Conservation (phyloP, 108 stramenopile species). For the Seminavis robusta region DNA sequence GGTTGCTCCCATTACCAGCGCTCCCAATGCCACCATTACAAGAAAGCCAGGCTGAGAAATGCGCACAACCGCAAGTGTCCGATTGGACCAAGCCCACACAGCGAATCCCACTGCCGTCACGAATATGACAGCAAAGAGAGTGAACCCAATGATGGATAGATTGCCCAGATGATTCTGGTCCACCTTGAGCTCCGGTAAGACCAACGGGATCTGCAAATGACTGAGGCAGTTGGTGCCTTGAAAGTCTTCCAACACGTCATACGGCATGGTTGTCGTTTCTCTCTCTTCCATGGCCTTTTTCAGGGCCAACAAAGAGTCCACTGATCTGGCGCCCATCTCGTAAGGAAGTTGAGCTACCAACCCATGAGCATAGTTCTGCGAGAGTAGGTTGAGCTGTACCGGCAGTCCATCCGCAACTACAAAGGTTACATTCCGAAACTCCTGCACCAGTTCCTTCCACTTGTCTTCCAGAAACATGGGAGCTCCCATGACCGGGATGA, state of each 20-base stretch:
- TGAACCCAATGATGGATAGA: conserved; percentile 3
- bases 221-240: conserved; percentile 8
- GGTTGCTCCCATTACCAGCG: conserved; percentile 24
- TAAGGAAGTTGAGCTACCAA: conserved; percentile 37
- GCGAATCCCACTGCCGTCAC: conserved; percentile 4
- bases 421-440: neutral
- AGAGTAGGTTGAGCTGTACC: conserved; percentile 16
- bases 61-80: conserved; percentile 10
- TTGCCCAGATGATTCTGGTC: conserved; percentile 24
- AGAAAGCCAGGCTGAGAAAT: conserved; percentile 44
- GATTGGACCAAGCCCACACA: conserved; percentile 14
- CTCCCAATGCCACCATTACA: conserved; percentile 20
- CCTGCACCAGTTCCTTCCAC: too few relatives aligned
- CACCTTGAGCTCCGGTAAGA: conserved; percentile 19
- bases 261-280: too few relatives aligned
- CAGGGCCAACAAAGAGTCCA: neutral
- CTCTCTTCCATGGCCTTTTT: neutral
- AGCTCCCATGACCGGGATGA: too few relatives aligned
- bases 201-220: conserved; percentile 18
- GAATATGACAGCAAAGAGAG: conserved; percentile 6
- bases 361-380: conserved; percentile 17
- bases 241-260: neutral
- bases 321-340: conserved; percentile 16
- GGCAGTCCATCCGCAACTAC: conserved; percentile 11
- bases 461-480: too few relatives aligned